Percentiles rank a stretch among this genome's conserved stretches.
Evolutionary conservation across 73 alveolate species (phyloP).

Genomic region (Paraurostyla sp.): DNA sequence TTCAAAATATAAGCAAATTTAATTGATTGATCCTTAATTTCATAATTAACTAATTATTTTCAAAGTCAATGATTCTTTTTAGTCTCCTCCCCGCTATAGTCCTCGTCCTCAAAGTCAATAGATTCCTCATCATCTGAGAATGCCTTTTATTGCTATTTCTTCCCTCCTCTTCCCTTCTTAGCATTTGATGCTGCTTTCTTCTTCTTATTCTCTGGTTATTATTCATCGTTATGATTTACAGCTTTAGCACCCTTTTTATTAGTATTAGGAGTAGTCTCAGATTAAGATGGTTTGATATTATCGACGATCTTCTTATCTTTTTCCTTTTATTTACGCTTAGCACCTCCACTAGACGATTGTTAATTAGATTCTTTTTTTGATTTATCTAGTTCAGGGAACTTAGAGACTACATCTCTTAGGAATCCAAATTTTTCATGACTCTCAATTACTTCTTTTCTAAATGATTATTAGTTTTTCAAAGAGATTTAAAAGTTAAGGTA

Average conservation of each 20-base stretch:
- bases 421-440: conserved; percentile 59
- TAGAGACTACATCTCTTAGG: conserved; percentile 33
- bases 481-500: background rate
- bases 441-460: conserved; percentile 64
- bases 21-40: background rate
- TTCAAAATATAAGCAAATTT: background rate
- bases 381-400: conserved; percentile 59
- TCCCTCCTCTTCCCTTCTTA: background rate
- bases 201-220: background rate
- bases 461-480: background rate
- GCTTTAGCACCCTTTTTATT: background rate
- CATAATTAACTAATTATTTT: too few relatives aligned
- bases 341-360: background rate
- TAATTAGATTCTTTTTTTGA: background rate
- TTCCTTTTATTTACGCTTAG: background rate
- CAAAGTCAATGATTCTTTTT: too few relatives aligned
- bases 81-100: background rate
- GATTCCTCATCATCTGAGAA: conserved; percentile 31
- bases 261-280: background rate
- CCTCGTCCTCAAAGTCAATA: background rate
- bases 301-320: background rate
- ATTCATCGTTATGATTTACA: too few relatives aligned
- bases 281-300: background rate
- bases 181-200: conserved; percentile 4
- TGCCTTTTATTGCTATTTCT: background rate